Percentiles rank a stretch among this genome's conserved stretches.
Evolutionary conservation across 805 yeast genomes (phyloP).

Genomic region (Candida succiphila): DNA sequence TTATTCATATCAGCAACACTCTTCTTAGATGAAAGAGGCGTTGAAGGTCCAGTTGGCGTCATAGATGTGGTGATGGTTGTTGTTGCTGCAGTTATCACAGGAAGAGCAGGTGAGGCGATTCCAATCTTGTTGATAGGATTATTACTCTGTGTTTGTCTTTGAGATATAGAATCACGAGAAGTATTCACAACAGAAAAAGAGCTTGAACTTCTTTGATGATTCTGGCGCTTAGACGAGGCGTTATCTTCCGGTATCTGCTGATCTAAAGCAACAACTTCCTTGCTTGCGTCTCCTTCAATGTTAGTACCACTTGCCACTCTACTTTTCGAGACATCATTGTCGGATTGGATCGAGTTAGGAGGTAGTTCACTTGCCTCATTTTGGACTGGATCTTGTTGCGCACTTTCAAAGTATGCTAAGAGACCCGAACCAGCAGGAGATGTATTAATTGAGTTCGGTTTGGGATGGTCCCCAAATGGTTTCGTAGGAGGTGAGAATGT

Average conservation of each 20-base stretch:
- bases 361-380: no score
- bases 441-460: no score
- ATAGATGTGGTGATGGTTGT: conserved; percentile 19
- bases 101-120: conserved; percentile 23
- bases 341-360: no score
- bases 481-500: no score
- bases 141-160: conserved; percentile 4
- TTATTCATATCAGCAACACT: conserved; percentile 8
- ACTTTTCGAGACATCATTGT: no score
- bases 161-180: conserved; percentile 4
- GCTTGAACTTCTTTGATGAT: no score
- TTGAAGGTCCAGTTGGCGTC: conserved; percentile 12
- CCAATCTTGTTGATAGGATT: conserved; percentile 20
- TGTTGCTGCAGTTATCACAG: conserved; percentile 25
- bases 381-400: no score
- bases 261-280: background rate
- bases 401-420: no score
- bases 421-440: no score
- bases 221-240: background rate
- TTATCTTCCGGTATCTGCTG: background rate
- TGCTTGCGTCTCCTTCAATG: no score
- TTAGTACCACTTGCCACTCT: no score
- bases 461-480: no score
- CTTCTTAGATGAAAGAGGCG: conserved; percentile 7
- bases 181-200: background rate